Evolutionary conservation across 2,329 filamentous ascomycete genomes (phyloP).

Genomic region (Bipolaris bicolor): DNA sequence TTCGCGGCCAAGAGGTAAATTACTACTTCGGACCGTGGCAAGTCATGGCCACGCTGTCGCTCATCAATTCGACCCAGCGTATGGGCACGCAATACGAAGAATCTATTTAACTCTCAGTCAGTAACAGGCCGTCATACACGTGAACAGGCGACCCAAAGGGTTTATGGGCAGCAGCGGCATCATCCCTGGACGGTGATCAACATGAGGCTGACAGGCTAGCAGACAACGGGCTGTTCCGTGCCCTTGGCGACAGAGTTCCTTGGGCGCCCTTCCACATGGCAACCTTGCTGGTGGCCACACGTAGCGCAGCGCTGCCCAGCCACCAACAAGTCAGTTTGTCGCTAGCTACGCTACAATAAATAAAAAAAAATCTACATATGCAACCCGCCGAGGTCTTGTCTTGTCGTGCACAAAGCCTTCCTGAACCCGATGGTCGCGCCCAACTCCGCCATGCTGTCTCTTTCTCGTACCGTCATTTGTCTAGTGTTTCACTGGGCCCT

Average conservation of each 20-base stretch:
- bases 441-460: background rate
- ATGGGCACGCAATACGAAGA: background rate
- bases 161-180: slow-evolving; percentile 5
- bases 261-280: slow-evolving; percentile 7
- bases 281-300: background rate
- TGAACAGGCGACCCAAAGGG: background rate
- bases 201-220: slow-evolving; percentile 14
- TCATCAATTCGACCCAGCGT: background rate
- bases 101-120: background rate
- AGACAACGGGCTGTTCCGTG: slow-evolving; percentile 12
- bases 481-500: background rate
- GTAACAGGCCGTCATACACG: background rate
- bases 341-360: background rate
- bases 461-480: background rate
- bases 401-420: background rate
- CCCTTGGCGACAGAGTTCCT: slow-evolving; percentile 4
- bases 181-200: slow-evolving; percentile 12
- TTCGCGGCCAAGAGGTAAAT: background rate
- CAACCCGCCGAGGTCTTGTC: background rate
- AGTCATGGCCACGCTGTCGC: slow-evolving; percentile 2
- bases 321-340: background rate
- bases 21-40: slow-evolving; percentile 5
- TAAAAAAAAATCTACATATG: background rate
- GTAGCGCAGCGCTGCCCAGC: background rate
- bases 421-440: background rate